Evolutionary conservation across 805 yeast species (phyloP).

Genomic region (Debaryomyces prosopidis): DNA sequence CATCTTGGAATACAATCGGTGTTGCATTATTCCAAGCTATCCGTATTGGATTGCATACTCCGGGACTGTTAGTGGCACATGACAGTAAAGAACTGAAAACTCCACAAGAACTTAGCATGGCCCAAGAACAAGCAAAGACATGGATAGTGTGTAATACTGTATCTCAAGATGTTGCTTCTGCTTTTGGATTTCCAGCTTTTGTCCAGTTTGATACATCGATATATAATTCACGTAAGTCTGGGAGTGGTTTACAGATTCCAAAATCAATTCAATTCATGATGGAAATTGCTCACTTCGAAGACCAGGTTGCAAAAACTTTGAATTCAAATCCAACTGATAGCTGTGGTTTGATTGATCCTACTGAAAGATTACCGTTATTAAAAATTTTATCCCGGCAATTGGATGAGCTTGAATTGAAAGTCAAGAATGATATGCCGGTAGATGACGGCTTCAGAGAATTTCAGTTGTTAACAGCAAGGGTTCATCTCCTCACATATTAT

Average conservation of each 20-base stretch:
- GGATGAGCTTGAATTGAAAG: constrained; percentile 69
- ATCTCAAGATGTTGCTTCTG: constrained; percentile 85
- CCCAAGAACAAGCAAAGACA: constrained; percentile 80
- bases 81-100: constrained; percentile 51
- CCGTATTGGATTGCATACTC: constrained; percentile 85
- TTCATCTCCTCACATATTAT: constrained; percentile 81
- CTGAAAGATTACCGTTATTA: constrained; percentile 74
- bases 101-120: constrained; percentile 45
- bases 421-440: constrained; percentile 34
- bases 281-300: constrained; percentile 82
- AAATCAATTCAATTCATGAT: constrained; percentile 70
- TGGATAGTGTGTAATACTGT: constrained; percentile 95
- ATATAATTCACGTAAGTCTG: constrained; percentile 51
- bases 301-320: constrained; percentile 76
- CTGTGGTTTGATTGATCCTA: constrained; percentile 61
- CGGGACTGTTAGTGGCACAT: constrained; percentile 11
- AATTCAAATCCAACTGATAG: constrained; percentile 70
- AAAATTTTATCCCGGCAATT: constrained; percentile 70
- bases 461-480: constrained; percentile 68
- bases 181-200: constrained; percentile 94
- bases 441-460: constrained; percentile 72
- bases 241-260: constrained; percentile 50
- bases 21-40: constrained; percentile 92
- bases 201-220: constrained; percentile 79
- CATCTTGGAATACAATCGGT: constrained; percentile 94